These are phyloP conservation scores for Sporothrix mexicana DNA, from an alignment of 2,329 filamentous ascomycete genomes.

Conservation along the genomic window DNA sequence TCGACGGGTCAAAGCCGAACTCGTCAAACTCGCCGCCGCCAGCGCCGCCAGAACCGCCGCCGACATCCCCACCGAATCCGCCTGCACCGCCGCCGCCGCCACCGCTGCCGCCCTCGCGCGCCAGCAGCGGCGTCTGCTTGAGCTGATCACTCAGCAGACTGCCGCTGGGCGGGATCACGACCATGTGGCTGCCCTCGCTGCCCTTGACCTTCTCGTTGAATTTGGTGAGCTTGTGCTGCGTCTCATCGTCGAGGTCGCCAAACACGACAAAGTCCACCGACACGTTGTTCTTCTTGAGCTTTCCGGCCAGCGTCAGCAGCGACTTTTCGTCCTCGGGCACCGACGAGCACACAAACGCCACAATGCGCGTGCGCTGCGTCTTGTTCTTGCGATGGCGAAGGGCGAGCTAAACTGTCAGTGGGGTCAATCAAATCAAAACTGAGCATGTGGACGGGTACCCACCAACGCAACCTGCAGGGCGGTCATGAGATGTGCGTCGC, in stretches of 20 bases:
- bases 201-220: conserved; percentile 95
- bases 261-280: conserved; percentile 95
- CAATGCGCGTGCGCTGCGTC: conserved; percentile 92
- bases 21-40: conserved; percentile 71
- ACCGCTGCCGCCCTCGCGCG: conserved; percentile 75
- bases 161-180: conserved; percentile 86
- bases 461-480: conserved; percentile 95
- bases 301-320: conserved; percentile 87
- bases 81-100: conserved; percentile 57
- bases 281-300: conserved; percentile 98
- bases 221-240: conserved; percentile 86
- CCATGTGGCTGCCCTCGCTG: conserved; percentile 87
- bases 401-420: conserved; percentile 69
- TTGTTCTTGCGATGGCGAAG: conserved; percentile 99
- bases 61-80: conserved; percentile 61
- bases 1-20: conserved; percentile 87
- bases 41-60: conserved; percentile 56
- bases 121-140: conserved; percentile 85
- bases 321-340: conserved; percentile 89
- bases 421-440: neutral
- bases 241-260: conserved; percentile 87
- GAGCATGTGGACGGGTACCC: neutral
- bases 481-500: conserved; percentile 84
- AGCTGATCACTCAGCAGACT: conserved; percentile 93
- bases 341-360: conserved; percentile 94